phyloP scores from a whole-genome alignment of 179 eudicot genomes.

The Silene vulgaris region DNA sequence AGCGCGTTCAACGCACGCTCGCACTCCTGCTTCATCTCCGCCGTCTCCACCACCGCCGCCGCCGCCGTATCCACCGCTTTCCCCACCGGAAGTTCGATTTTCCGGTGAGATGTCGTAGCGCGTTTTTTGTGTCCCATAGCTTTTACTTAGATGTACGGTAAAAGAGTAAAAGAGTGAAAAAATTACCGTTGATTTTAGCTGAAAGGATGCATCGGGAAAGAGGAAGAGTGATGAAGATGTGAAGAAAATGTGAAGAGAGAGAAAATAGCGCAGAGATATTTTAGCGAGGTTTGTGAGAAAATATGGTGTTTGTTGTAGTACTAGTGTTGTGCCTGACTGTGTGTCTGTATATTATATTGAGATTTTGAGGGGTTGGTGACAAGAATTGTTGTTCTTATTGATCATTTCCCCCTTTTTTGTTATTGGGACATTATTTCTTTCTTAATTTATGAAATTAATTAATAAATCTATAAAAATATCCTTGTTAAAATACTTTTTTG shows the following conservation, averaged over 20 bases:
- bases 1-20: conserved; percentile 59
- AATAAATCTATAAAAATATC: too few relatives aligned
- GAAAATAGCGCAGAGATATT: neutral
- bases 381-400: too few relatives aligned
- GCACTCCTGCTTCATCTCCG: conserved; percentile 53
- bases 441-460: too few relatives aligned
- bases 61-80: conserved; percentile 21
- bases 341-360: neutral
- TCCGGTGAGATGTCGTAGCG: conserved; percentile 33
- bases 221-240: neutral
- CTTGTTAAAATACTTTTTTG: too few relatives aligned
- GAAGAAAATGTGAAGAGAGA: conserved; percentile 6
- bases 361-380: conserved; percentile 1
- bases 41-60: neutral
- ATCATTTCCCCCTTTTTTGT: too few relatives aligned
- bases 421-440: too few relatives aligned
- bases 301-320: neutral
- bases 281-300: neutral
- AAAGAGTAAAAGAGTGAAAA: neutral
- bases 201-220: neutral
- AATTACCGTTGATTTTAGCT: neutral
- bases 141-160: neutral
- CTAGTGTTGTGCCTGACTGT: neutral
- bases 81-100: conserved; percentile 12
- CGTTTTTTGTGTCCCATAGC: conserved; percentile 84